Conservation (phyloP, 164 flowering plant species). For the Berberis vulgaris region DNA sequence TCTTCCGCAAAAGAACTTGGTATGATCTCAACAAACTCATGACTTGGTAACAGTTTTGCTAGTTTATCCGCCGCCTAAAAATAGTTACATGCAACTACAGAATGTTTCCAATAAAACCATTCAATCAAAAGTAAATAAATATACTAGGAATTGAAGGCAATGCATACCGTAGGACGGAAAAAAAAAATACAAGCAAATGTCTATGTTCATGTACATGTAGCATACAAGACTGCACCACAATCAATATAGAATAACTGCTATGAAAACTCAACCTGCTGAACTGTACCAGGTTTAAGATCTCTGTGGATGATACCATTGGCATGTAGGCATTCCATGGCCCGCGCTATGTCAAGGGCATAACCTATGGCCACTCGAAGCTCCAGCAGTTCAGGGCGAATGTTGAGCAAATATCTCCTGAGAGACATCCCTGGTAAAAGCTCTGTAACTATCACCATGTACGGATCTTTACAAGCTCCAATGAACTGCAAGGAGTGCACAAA, state of each 20-base stretch:
- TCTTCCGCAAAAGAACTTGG: too few relatives aligned
- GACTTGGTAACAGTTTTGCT: too few relatives aligned
- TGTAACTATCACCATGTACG: slow-evolving; percentile 81
- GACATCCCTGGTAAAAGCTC: slow-evolving; percentile 94
- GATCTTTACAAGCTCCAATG: slow-evolving; percentile 93
- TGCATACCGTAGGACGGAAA: too few relatives aligned
- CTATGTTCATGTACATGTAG: too few relatives aligned
- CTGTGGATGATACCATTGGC: slow-evolving; percentile 93
- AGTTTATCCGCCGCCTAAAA: too few relatives aligned
- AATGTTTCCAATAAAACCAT: too few relatives aligned
- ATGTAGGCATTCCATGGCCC: slow-evolving; percentile 91
- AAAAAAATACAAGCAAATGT: too few relatives aligned
- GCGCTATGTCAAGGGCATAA: slow-evolving; percentile 82
- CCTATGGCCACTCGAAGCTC: slow-evolving; percentile 59
- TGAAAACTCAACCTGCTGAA: slow-evolving; percentile 9
- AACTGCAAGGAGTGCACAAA: slow-evolving; percentile 37
- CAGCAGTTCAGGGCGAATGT: slow-evolving; percentile 55
- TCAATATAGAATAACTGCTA: slow-evolving; percentile 6
- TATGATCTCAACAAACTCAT: too few relatives aligned
- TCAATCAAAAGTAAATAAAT: too few relatives aligned
- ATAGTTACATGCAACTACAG: too few relatives aligned
- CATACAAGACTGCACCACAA: too few relatives aligned
- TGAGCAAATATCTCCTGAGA: slow-evolving; percentile 56
- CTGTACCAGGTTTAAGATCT: slow-evolving; percentile 88
- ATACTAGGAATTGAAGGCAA: too few relatives aligned